Evolutionary conservation across 768 basidiomycete species (phyloP), one percentile per base, ranked within the genome.

Genomic region (Thelephora aurantiotincta): DNA sequence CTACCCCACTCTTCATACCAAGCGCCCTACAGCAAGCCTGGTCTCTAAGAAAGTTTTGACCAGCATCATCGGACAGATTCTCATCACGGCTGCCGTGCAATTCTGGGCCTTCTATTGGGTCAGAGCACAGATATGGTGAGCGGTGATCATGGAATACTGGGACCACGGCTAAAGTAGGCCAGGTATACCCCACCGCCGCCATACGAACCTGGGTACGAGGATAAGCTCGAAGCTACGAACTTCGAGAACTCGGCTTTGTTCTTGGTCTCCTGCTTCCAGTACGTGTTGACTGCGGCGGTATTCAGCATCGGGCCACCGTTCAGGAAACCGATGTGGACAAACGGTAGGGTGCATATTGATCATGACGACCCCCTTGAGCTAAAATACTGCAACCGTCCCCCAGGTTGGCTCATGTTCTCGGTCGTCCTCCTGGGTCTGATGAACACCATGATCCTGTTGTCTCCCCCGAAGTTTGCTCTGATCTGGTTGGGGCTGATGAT

Each of bases 291-390:
- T 6, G 96, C 94, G 11, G 94, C 83, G 0, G 91, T 98, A 0
- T 99, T 98, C 67, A 94, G 89, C 60, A 96, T 98, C 54, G 96
- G 96, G 0, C 93, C 93, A 2, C 96, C 96, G 3, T 99, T 94
- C 63, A 78, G 96, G 44, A 85, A 88, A 63, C 75, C 91, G 20
- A 87, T 98, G 74, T 91, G 85, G 78, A 88, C 92, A 13, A 99
- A 99, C 58, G 78, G 93, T 93, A 59, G 26, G 26, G 48, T 78
- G 59, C 38, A 46, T 52, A 47, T 22, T 41, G 46, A 30, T 42
- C 18, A 37, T 16, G 23, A 37, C 35, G 7, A n/a, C 34, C 9
- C 9, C 35, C 34, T 11, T 12, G 18, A 18, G 33, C 30, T 41
- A 42, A 35, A n/a, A 30, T 44, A 37, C 22, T 35, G 43, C 49